Conservation (phyloP, 108 stramenopile species). For the Bacterosira constricta region DNA sequence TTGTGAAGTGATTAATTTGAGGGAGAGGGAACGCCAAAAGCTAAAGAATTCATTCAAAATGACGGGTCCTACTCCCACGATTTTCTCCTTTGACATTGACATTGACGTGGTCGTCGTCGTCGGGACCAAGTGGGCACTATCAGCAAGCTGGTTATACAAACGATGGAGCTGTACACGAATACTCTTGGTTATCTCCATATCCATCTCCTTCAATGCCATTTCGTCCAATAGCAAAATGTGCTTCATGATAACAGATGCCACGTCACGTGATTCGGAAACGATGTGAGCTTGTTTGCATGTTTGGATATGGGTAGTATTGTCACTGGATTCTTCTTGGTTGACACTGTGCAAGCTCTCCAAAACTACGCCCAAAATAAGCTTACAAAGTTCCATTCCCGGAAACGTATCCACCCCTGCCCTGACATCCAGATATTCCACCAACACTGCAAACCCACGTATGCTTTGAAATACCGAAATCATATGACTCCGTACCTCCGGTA, state of each 20-base stretch:
- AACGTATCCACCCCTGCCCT: conserved; percentile 42
- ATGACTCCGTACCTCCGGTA: conserved; percentile 66
- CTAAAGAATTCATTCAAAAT: conserved; percentile 62
- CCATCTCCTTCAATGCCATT: conserved; percentile 61
- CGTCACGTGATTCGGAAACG: conserved; percentile 15
- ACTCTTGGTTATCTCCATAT: conserved; percentile 53
- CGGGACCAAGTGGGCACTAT: too few species aligned
- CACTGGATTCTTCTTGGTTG: too few species aligned
- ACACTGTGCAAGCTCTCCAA: conserved; percentile 3
- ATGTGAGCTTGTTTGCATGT: conserved; percentile 34
- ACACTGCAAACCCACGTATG: conserved; percentile 50
- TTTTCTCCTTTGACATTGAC: too few species aligned
- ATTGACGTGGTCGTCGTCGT: too few species aligned
- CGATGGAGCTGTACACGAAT: conserved; percentile 28
- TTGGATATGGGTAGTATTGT: conserved; percentile 9
- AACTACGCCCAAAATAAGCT: conserved; percentile 25
- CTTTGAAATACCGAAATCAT: conserved; percentile 67
- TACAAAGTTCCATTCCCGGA: conserved; percentile 38
- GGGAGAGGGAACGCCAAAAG: conserved; percentile 65
- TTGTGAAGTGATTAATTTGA: conserved; percentile 74
- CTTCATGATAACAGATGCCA: conserved; percentile 66
- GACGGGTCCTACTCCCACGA: too few species aligned
- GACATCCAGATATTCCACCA: conserved; percentile 58
- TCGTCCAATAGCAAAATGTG: conserved; percentile 59
- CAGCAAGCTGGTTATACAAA: conserved; percentile 57